phyloP scores from a whole-genome alignment of 169 alveolate species.

The Besnoitia besnoiti region DNA sequence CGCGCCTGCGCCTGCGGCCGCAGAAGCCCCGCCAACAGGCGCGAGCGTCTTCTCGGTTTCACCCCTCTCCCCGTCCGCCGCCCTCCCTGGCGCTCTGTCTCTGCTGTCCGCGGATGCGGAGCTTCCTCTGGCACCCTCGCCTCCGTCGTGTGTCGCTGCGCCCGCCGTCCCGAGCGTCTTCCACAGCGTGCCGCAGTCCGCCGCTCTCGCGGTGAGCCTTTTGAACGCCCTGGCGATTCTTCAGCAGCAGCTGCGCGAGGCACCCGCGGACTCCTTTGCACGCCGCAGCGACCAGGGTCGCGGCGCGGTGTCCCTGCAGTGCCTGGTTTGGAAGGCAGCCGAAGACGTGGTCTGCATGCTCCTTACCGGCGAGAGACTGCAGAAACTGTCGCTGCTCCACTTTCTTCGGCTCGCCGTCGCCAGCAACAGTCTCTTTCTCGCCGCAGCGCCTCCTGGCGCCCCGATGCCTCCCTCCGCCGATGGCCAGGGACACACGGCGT shows the following conservation, averaged over 20 bases:
- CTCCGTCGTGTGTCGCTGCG: not conserved
- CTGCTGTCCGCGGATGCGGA: not conserved
- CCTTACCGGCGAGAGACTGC: not conserved
- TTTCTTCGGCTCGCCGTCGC: not conserved
- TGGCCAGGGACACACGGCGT: too few relatives aligned
- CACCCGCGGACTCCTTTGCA: not conserved
- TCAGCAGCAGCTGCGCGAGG: not conserved
- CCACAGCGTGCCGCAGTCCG: not conserved
- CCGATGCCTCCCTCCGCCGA: too few relatives aligned
- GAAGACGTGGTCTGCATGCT: not conserved
- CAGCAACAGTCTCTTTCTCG: not conserved
- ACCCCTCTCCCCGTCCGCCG: not conserved
- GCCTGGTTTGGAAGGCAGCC: not conserved
- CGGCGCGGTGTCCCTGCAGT: not conserved
- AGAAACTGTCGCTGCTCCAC: constrained; percentile 6
- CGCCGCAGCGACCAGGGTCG: not conserved
- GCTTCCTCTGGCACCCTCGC: not conserved
- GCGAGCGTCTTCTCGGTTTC: not conserved
- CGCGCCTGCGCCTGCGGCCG: too few relatives aligned
- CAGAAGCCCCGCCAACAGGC: too few relatives aligned
- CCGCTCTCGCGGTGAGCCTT: not conserved
- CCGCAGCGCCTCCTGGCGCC: not conserved
- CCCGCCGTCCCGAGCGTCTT: not conserved
- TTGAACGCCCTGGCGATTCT: not conserved
- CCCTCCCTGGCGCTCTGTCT: not conserved